Evolutionary conservation across 1,284 basidiomycete genomes (phyloP).

Genomic region (Salmacisia buchloeana): DNA sequence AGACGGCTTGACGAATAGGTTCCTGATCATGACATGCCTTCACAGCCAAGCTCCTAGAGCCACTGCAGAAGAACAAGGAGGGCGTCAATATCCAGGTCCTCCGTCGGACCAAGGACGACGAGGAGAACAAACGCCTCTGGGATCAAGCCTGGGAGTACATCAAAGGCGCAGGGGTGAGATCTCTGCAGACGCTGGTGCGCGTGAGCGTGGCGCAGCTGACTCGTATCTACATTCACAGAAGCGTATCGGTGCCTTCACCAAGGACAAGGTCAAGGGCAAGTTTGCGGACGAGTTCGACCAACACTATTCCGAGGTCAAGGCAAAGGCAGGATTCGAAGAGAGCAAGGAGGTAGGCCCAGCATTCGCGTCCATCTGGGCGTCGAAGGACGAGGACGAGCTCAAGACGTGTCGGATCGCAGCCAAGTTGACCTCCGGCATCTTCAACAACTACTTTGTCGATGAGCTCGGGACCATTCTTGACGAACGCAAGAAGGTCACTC

Average conservation of each 20-base stretch:
- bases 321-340: constrained; percentile 57
- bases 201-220: neutral
- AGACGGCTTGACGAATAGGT: neutral
- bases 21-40: neutral
- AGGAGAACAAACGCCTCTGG: constrained; percentile 49
- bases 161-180: constrained; percentile 11
- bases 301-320: constrained; percentile 25
- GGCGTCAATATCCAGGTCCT: constrained; percentile 49
- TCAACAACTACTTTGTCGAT: constrained; percentile 76
- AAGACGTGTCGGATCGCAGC: constrained; percentile 58
- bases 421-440: constrained; percentile 74
- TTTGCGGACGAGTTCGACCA: constrained; percentile 72
- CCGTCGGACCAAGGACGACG: constrained; percentile 51
- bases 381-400: constrained; percentile 81
- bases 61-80: constrained; percentile 23
- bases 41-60: constrained; percentile 36
- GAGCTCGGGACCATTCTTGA: constrained; percentile 88
- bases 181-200: neutral
- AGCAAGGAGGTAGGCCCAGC: constrained; percentile 68
- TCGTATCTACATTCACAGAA: neutral
- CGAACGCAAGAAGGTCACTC: constrained; percentile 79
- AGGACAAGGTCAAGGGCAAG: constrained; percentile 74
- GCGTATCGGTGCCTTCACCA: constrained; percentile 57
- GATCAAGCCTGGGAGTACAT: constrained; percentile 15
- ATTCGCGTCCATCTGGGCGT: constrained; percentile 71